phyloP scores from a whole-genome alignment of 768 basidiomycete genomes.

The Tylopilus sp. region DNA sequence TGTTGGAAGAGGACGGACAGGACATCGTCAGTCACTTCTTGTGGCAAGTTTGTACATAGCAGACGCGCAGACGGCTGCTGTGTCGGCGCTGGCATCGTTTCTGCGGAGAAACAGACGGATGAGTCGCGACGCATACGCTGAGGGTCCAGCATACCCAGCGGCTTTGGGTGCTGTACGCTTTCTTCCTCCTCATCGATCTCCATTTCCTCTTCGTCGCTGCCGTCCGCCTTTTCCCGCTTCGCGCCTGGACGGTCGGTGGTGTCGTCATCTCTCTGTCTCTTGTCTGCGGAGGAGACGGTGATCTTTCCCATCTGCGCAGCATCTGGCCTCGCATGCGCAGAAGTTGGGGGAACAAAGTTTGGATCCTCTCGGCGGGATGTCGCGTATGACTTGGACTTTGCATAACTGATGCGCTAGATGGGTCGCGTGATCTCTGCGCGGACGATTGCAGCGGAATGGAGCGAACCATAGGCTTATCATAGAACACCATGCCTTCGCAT shows the following conservation, averaged over 20 bases:
- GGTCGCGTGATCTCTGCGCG: slow-evolving; percentile 10
- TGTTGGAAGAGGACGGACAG: slow-evolving; percentile 88
- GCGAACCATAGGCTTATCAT: slow-evolving; percentile 87
- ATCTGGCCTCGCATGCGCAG: slow-evolving; percentile 54
- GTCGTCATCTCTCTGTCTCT: slow-evolving; percentile 66
- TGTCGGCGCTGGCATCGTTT: slow-evolving; percentile 43
- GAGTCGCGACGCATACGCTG: slow-evolving; percentile 4
- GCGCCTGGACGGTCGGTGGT: slow-evolving; percentile 47
- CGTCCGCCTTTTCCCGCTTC: slow-evolving; percentile 71
- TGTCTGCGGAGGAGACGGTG: slow-evolving; percentile 43
- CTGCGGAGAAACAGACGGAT: slow-evolving; percentile 23
- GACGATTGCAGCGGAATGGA: slow-evolving; percentile 1
- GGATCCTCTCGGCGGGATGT: slow-evolving; percentile 78
- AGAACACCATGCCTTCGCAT: slow-evolving; percentile 90
- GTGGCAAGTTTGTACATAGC: slow-evolving; percentile 82
- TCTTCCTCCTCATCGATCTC: slow-evolving; percentile 92
- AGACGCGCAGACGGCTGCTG: slow-evolving; percentile 60
- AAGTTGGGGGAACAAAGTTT: slow-evolving; percentile 69
- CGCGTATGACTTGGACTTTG: slow-evolving; percentile 85
- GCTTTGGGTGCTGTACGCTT: slow-evolving; percentile 37
- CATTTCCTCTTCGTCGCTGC: slow-evolving; percentile 82
- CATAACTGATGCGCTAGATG: slow-evolving; percentile 82
- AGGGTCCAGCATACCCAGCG: slow-evolving; percentile 45
- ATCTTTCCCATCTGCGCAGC: slow-evolving; percentile 38
- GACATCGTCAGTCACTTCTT: slow-evolving; percentile 86